These are phyloP conservation scores for Botrytis galanthina DNA, from an alignment of 2,329 filamentous ascomycete species.

Conservation along the genomic window DNA sequence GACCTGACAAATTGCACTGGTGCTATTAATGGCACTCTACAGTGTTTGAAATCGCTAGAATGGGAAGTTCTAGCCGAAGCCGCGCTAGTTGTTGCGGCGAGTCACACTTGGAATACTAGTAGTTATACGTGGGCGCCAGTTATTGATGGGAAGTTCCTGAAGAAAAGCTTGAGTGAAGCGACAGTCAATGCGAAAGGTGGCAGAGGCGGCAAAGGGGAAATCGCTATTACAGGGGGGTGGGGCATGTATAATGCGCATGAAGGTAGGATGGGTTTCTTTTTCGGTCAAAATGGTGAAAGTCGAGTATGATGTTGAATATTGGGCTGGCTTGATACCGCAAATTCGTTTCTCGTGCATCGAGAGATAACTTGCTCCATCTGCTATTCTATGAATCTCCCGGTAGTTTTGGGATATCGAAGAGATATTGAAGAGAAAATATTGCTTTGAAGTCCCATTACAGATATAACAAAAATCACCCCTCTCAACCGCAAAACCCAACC, in stretches of 20 bases:
- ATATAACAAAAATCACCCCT: background rate
- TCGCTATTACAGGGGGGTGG: slow-evolving; percentile 49
- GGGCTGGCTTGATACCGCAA: background rate
- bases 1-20: slow-evolving; percentile 43
- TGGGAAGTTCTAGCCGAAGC: slow-evolving; percentile 54
- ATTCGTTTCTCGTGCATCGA: background rate
- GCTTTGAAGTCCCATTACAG: background rate
- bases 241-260: slow-evolving; percentile 63
- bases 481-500: background rate
- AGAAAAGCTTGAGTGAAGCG: slow-evolving; percentile 46
- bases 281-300: background rate
- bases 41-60: slow-evolving; percentile 54
- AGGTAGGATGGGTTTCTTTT: slow-evolving; percentile 18
- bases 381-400: too few relatives aligned
- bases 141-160: slow-evolving; percentile 55
- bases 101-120: slow-evolving; percentile 53
- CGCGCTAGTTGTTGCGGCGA: slow-evolving; percentile 47
- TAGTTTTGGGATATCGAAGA: background rate
- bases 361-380: too few relatives aligned
- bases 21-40: slow-evolving; percentile 44
- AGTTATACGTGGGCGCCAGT: slow-evolving; percentile 61
- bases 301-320: background rate
- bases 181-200: slow-evolving; percentile 30
- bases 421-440: background rate
- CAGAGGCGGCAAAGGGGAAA: slow-evolving; percentile 28